Evolutionary conservation across 2,329 filamentous ascomycete genomes (phyloP).

Genomic region (Colletotrichum trifolii): DNA sequence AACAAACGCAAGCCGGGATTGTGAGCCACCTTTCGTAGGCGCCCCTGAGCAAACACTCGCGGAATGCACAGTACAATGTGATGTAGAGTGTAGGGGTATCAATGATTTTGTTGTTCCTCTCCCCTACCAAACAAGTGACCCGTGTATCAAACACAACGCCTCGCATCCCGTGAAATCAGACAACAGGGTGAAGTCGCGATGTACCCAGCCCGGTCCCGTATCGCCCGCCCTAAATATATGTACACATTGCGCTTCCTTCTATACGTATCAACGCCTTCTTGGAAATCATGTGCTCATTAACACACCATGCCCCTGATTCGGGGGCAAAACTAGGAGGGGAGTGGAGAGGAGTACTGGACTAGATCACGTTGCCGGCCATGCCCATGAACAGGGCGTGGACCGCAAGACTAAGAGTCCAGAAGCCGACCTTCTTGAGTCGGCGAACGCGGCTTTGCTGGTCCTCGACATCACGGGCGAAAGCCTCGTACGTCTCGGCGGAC

Average conservation of each 20-base stretch:
- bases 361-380: constrained; percentile 84
- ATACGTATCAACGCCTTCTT: constrained; percentile 27
- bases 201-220: constrained; percentile 1
- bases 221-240: constrained; percentile 12
- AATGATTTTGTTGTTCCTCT: constrained; percentile 29
- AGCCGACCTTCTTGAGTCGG: constrained; percentile 92
- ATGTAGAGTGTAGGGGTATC: constrained; percentile 28
- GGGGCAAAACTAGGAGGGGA: constrained; percentile 9
- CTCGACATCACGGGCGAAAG: constrained; percentile 90
- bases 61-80: neutral
- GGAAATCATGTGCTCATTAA: constrained; percentile 32
- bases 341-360: constrained; percentile 17
- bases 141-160: constrained; percentile 23
- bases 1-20: neutral
- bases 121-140: constrained; percentile 14
- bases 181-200: neutral
- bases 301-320: constrained; percentile 20
- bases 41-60: neutral
- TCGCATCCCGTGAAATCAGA: constrained; percentile 1
- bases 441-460: constrained; percentile 88
- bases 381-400: constrained; percentile 96
- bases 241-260: constrained; percentile 24
- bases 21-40: neutral
- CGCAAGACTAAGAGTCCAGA: constrained; percentile 94
- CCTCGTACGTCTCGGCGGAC: constrained; percentile 92